phyloP scores from a whole-genome alignment of 495 filamentous ascomycete genomes.

The Xylaria telfairii region DNA sequence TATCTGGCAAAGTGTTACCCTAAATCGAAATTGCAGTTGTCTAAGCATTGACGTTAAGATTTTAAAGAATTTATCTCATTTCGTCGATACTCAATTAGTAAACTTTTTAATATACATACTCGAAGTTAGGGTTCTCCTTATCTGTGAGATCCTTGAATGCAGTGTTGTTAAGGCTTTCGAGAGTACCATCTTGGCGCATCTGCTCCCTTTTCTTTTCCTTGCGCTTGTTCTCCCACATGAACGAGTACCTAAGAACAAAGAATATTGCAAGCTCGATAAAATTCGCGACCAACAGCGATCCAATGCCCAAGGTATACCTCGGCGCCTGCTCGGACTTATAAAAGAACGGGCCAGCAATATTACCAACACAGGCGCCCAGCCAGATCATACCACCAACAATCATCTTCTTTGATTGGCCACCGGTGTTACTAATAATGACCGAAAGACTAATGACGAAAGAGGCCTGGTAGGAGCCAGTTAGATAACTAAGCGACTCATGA shows the following conservation, averaged over 20 bases:
- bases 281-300: constrained; percentile 16
- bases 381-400: constrained; percentile 67
- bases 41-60: background rate
- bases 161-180: constrained; percentile 20
- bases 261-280: constrained; percentile 25
- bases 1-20: no score
- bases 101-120: constrained; percentile 29
- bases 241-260: constrained; percentile 26
- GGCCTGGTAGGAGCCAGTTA: constrained; percentile 35
- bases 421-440: constrained; percentile 32
- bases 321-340: constrained; percentile 33
- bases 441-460: constrained; percentile 36
- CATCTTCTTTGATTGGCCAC: constrained; percentile 69
- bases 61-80: background rate
- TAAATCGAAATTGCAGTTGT: background rate
- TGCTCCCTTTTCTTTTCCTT: constrained; percentile 29
- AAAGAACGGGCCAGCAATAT: constrained; percentile 31
- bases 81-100: background rate
- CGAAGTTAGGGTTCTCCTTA: constrained; percentile 34
- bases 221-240: constrained; percentile 24
- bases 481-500: constrained; percentile 30
- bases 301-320: constrained; percentile 32
- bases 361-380: constrained; percentile 50
- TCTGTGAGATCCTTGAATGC: constrained; percentile 39
- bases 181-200: constrained; percentile 20